Base-by-base conservation (phyloP, 2,329 filamentous ascomycete genomes). In the Waltergamsia citrina region DNA sequence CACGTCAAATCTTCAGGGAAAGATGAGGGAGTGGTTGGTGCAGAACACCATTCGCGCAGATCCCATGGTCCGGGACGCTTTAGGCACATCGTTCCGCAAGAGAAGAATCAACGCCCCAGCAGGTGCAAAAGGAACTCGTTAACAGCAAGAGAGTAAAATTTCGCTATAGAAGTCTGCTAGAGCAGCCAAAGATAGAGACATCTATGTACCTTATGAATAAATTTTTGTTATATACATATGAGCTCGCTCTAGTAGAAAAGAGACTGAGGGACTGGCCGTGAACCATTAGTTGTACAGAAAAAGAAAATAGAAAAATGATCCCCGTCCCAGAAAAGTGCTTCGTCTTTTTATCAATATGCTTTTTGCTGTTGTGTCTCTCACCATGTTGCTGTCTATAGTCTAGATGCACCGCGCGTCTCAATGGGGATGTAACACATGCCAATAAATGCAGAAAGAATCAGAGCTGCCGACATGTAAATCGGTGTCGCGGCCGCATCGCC, bases 11-110 rank as follows among this genome's bases (percentile, higher is more conserved):
- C 41, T 62, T 12, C 72, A 78, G 41, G 69, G 70, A 26, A 83
- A 81, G 47, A 73, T 95, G 59, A 83, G 80, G 57, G 85, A 92
- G 48, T 94, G 86, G 71, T 64, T 96, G 45, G 78, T 95, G 33
- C 78, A 93, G 54, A 93, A 93, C 51, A 88, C 80, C 11, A 82
- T 93, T 39, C 71, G 77, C 43, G 76, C 73, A 31, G 84, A 90
- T 56, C 80, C 79, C 1, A 85, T 90, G 59, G 90, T 96, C 7
- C 72, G 79, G 45, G 80, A 85, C 54, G 87, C 87, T 1, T 67
- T 94, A 45, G 78, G 77, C 17, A 71, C 68, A 38, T 77, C 78
- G 19, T 59, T 88, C 37, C 69, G 74, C 52, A 76, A 69, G 50
- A 62, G 76, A 45, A 69, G 80, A 43, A 54, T 65, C 11, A 74